Evolutionary conservation across 441 rosid genomes (phyloP).

Genomic region (Theobroma grandiflorum): DNA sequence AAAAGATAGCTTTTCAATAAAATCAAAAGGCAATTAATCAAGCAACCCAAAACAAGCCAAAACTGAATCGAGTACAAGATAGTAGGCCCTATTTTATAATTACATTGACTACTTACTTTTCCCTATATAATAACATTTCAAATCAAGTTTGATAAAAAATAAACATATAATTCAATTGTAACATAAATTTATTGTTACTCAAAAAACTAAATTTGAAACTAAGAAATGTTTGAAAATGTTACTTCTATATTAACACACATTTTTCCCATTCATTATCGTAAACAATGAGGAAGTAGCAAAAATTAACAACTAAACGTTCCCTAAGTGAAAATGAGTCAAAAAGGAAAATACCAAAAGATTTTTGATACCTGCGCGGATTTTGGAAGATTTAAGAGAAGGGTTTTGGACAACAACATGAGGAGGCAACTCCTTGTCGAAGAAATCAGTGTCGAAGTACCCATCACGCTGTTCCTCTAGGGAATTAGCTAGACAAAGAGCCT

Average conservation of each 20-base stretch:
- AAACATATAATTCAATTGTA: too few species aligned
- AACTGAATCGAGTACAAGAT: not conserved
- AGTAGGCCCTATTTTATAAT: not conserved
- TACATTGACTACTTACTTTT: not conserved
- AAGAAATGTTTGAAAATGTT: too few species aligned
- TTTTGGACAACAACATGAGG: constrained; percentile 85
- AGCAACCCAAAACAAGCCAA: not conserved
- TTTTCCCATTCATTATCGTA: not conserved
- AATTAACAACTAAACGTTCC: not conserved
- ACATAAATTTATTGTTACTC: too few species aligned
- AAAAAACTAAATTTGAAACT: too few species aligned
- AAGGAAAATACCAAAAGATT: not conserved
- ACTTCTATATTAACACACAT: too few species aligned
- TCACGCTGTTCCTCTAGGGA: constrained; percentile 94
- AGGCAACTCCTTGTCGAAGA: constrained; percentile 74
- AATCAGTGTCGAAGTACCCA: constrained; percentile 72
- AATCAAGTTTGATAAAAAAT: too few species aligned
- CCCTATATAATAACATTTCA: not conserved
- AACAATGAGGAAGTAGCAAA: not conserved
- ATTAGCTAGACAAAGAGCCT: constrained; percentile 88
- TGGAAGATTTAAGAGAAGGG: constrained; percentile 65
- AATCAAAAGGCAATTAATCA: not conserved
- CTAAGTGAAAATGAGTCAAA: not conserved
- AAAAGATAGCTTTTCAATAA: not conserved
- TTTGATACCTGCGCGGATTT: constrained; percentile 68